Evolutionary conservation across 352 stramenopile genomes (phyloP).

Genomic region (Ochromonadaceae sp.): DNA sequence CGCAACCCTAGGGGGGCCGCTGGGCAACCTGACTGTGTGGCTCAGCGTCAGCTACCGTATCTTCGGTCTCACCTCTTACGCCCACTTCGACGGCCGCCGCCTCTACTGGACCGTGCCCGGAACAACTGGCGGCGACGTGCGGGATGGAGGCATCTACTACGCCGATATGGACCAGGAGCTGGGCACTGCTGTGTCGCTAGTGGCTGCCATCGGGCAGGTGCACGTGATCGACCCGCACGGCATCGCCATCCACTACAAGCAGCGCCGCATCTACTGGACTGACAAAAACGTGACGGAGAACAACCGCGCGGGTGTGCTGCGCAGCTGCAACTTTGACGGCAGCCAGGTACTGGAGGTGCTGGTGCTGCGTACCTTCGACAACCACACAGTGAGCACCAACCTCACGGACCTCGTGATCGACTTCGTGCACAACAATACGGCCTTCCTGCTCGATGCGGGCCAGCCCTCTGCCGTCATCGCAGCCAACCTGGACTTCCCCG

Average conservation of each 20-base stretch:
- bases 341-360: not conserved
- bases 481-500: not conserved
- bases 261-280: not conserved
- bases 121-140: too few species aligned
- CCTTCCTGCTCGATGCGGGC: conserved; percentile 2
- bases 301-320: not conserved
- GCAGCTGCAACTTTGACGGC: not conserved
- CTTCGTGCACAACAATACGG: conserved; percentile 4
- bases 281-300: not conserved
- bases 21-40: not conserved
- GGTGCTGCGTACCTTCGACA: not conserved
- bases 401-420: conserved; percentile 10
- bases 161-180: not conserved
- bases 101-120: conserved; percentile 10
- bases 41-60: not conserved
- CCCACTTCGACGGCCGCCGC: not conserved
- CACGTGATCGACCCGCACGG: not conserved
- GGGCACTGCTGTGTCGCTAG: not conserved
- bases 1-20: not conserved
- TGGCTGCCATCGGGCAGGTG: not conserved
- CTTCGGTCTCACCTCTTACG: not conserved
- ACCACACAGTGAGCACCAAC: not conserved
- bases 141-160: conserved; percentile 1
- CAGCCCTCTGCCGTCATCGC: not conserved
- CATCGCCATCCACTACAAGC: conserved; percentile 3